Evolutionary conservation across 352 stramenopile species (phyloP).

Genomic region (Globisporangium paroecandrum): DNA sequence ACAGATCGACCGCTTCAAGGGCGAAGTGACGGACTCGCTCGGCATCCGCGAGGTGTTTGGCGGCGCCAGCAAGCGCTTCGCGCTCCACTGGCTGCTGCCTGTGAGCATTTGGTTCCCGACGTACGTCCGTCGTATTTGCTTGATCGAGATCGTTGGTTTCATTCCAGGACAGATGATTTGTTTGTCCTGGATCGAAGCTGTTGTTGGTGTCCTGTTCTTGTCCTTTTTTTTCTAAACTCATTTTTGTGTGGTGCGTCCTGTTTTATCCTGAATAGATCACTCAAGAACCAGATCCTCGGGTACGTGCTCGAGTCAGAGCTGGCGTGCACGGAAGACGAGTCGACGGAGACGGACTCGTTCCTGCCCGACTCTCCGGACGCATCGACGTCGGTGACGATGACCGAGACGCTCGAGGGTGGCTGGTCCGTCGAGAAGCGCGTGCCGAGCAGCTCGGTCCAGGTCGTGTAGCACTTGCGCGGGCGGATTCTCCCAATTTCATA

Average conservation of each 20-base stretch:
- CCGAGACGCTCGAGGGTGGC: slow-evolving; percentile 72
- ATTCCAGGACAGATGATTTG: not conserved
- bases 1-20: slow-evolving; percentile 97
- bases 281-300: slow-evolving; percentile 80
- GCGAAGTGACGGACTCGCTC: slow-evolving; percentile 67
- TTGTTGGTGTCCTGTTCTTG: not conserved
- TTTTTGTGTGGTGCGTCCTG: slow-evolving; percentile 2
- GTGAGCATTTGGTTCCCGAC: slow-evolving; percentile 84
- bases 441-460: slow-evolving; percentile 40
- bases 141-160: not conserved
- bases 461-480: slow-evolving; percentile 35
- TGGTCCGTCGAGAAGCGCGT: slow-evolving; percentile 85
- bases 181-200: slow-evolving; percentile 5
- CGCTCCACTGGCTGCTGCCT: slow-evolving; percentile 78
- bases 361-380: slow-evolving; percentile 40
- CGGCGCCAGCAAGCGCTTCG: slow-evolving; percentile 49
- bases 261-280: slow-evolving; percentile 33
- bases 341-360: slow-evolving; percentile 72
- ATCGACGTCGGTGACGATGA: slow-evolving; percentile 42
- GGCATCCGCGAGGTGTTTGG: slow-evolving; percentile 85
- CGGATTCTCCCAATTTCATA: not conserved
- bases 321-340: slow-evolving; percentile 60
- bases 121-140: slow-evolving; percentile 32
- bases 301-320: slow-evolving; percentile 82
- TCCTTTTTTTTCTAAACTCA: not conserved